These are phyloP conservation scores for Cajanus cajan DNA, from an alignment of 306 rosid species.

Conservation along the genomic window DNA sequence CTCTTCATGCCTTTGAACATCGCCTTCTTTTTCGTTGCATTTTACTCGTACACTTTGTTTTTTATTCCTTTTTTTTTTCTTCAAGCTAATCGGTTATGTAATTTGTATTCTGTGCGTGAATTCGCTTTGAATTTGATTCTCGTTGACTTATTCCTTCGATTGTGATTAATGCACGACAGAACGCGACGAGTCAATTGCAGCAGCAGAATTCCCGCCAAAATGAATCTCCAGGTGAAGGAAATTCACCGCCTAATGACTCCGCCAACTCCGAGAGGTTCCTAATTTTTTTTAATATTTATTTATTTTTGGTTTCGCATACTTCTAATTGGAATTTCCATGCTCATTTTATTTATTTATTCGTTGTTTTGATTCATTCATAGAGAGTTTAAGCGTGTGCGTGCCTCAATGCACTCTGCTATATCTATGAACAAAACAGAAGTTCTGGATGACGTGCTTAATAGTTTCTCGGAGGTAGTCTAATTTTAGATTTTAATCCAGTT, in stretches of 20 bases:
- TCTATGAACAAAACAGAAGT: constrained; percentile 74
- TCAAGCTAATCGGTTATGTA: not conserved
- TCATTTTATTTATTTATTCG: not conserved
- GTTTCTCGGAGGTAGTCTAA: constrained; percentile 64
- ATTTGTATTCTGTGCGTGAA: not conserved
- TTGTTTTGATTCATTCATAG: constrained; percentile 34
- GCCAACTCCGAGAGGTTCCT: constrained; percentile 55
- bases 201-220: constrained; percentile 41
- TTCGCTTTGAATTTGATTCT: not conserved
- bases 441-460: constrained; percentile 64
- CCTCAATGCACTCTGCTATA: constrained; percentile 77
- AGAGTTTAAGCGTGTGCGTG: constrained; percentile 59
- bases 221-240: constrained; percentile 34
- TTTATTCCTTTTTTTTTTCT: not conserved
- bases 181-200: constrained; percentile 40
- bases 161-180: constrained; percentile 41
- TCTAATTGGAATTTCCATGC: constrained; percentile 2
- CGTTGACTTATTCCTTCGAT: not conserved
- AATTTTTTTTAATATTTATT: not conserved
- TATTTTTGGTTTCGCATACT: not conserved
- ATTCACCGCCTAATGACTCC: constrained; percentile 28
- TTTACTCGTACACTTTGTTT: not conserved
- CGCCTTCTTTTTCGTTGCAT: not conserved
- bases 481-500: not conserved
- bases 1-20: not conserved